These are phyloP conservation scores for Cladobotryum protrusum DNA, from an alignment of 2,329 filamentous ascomycete species.

Conservation along the genomic window DNA sequence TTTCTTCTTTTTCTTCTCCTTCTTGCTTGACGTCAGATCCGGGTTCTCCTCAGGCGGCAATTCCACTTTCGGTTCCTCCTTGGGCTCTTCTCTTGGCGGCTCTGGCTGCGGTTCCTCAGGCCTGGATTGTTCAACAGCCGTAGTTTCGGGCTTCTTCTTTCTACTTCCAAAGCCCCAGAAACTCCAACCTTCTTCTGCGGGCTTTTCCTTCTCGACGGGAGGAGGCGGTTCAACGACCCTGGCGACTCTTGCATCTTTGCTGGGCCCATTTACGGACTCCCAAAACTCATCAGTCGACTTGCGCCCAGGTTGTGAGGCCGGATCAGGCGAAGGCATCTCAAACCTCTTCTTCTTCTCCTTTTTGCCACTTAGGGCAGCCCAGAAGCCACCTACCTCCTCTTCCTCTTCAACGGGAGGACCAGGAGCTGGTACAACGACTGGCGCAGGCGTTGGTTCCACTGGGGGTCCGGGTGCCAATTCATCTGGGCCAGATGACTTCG, in stretches of 20 bases:
- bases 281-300: slow-evolving; percentile 16
- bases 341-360: slow-evolving; percentile 2
- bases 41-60: background rate
- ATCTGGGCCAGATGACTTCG: slow-evolving; percentile 19
- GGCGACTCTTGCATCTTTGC: background rate
- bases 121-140: background rate
- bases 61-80: background rate
- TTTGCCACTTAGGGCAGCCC: slow-evolving; percentile 17
- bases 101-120: background rate
- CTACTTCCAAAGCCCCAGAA: slow-evolving; percentile 20
- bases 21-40: background rate
- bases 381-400: slow-evolving; percentile 22
- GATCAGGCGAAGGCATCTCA: background rate
- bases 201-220: slow-evolving; percentile 14
- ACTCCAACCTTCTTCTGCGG: slow-evolving; percentile 20
- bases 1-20: slow-evolving; percentile 20
- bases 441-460: slow-evolving; percentile 13
- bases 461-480: slow-evolving; percentile 8
- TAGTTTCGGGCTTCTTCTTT: slow-evolving; percentile 6
- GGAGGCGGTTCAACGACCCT: background rate
- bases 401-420: slow-evolving; percentile 10
- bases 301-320: slow-evolving; percentile 1
- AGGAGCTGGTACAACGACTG: slow-evolving; percentile 15
- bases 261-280: slow-evolving; percentile 1
- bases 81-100: background rate